Evolutionary conservation across 441 rosid species (phyloP), one percentile per base, ranked within the genome.

Genomic region (Populus trichocarpa): DNA sequence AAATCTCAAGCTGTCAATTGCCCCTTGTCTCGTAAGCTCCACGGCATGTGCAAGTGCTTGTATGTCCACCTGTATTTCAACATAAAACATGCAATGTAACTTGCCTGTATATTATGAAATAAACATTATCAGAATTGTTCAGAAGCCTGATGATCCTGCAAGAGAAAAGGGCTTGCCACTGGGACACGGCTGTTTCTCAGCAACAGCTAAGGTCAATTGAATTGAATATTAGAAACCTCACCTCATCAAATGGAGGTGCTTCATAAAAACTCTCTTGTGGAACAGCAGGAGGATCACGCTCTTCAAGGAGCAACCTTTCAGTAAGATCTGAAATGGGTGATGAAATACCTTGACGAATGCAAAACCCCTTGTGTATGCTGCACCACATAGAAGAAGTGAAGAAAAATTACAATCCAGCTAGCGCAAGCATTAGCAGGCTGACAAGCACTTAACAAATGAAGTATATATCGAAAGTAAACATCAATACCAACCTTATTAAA

Each of bases 31-130:
- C 72, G 93, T 89, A 79, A 96, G 92, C 83, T 90, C 94, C 64
- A 96, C 99, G 32, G 98, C 98, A 90, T 96, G 98, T 33, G 94
- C 97, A 84, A 96, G 97, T 82, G 99, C 97, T 81, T 96, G 99
- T 78, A 96, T 90, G 79, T 96, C 99, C 83, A 89, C 95, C 99
- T 96, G 86, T 74, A 40, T 77, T 79, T 71, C 61, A 78, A 77
- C 63, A 81, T 2, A 26, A 80, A 72, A 68, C 72, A 42, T 25
- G 57, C 7, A 73, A 77, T 26, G 42, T 28, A 42, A 65, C 36
- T 25, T 10, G 3, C n/a, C 61, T 53, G 61, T 53, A 53, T 53
- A 16, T 14, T 53, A 53, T 53, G 61, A 53, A 53, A 16, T 5
- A 53, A 53, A 53, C 8, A 16, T 53, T 16, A 53, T 53, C 61